Evolutionary conservation across 1,284 basidiomycete genomes (phyloP).

Genomic region (Malassezia globosa): DNA sequence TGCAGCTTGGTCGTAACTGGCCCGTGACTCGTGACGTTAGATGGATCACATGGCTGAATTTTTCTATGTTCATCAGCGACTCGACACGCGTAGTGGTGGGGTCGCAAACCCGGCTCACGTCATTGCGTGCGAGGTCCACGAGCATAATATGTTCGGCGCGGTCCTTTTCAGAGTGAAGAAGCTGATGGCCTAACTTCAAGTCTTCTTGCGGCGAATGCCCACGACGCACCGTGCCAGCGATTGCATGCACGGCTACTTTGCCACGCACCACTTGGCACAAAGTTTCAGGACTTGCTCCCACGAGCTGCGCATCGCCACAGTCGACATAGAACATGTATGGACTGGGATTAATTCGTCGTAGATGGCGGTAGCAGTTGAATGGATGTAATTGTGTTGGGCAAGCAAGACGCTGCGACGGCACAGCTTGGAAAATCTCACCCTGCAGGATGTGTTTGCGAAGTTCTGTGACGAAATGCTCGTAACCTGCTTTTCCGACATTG

Average conservation of each 20-base stretch:
- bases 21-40: conserved; percentile 92
- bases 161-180: conserved; percentile 80
- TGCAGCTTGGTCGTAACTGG: conserved; percentile 66
- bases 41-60: conserved; percentile 97
- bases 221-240: conserved; percentile 84
- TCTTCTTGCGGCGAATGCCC: conserved; percentile 81
- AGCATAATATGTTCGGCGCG: conserved; percentile 98
- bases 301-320: conserved; percentile 70
- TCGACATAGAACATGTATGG: conserved; percentile 99
- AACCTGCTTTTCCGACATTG: conserved; percentile 87
- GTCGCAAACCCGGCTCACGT: conserved; percentile 93
- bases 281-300: conserved; percentile 94
- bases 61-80: conserved; percentile 83
- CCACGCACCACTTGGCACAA: conserved; percentile 79
- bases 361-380: conserved; percentile 88
- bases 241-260: conserved; percentile 93
- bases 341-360: conserved; percentile 88
- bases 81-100: conserved; percentile 92
- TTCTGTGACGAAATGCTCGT: conserved; percentile 79
- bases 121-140: conserved; percentile 95
- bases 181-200: conserved; percentile 60
- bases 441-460: conserved; percentile 88
- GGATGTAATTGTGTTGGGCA: conserved; percentile 80
- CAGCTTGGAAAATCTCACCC: conserved; percentile 97
- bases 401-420: conserved; percentile 80